phyloP scores from a whole-genome alignment of 495 filamentous ascomycete species.

The Aspergillus leporis region DNA sequence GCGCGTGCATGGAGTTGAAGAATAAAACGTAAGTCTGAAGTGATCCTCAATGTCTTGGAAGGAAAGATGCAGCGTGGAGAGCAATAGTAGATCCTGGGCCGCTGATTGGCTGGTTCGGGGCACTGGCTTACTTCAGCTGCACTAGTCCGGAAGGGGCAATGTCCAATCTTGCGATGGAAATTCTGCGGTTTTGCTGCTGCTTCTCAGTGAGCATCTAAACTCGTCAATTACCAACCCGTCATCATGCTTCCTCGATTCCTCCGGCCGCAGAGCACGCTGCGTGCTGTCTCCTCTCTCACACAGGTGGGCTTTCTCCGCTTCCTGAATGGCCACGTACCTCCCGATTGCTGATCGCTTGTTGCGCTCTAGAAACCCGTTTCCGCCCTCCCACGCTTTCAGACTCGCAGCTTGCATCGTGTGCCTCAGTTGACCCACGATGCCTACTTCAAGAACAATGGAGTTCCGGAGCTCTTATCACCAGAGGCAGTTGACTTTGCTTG shows the following conservation, averaged over 20 bases:
- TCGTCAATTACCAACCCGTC: constrained; percentile 20
- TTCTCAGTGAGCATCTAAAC: constrained; percentile 10
- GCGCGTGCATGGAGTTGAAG: background rate
- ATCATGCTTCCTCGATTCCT: constrained; percentile 54
- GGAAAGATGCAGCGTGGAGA: too few relatives aligned
- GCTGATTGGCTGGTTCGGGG: constrained; percentile 34
- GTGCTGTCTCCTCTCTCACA: constrained; percentile 36
- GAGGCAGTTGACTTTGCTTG: constrained; percentile 73
- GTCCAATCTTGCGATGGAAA: constrained; percentile 26
- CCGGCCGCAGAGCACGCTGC: constrained; percentile 54
- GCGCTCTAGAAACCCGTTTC: constrained; percentile 39
- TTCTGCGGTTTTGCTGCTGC: constrained; percentile 36
- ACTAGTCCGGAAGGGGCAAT: constrained; percentile 32
- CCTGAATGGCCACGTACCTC: background rate
- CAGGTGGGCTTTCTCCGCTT: constrained; percentile 28
- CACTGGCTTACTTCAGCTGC: constrained; percentile 34
- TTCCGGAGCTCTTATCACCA: constrained; percentile 66
- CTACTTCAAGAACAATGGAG: constrained; percentile 55
- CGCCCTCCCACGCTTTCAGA: constrained; percentile 44
- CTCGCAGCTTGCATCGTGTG: constrained; percentile 53
- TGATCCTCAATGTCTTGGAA: background rate
- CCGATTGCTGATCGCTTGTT: constrained; percentile 25
- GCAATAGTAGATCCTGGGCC: constrained; percentile 25
- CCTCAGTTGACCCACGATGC: constrained; percentile 59
- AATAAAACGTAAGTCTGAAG: background rate